Evolutionary conservation across 441 rosid species (phyloP), one percentile per base, ranked within the genome.

Genomic region (Kokia cookei): DNA sequence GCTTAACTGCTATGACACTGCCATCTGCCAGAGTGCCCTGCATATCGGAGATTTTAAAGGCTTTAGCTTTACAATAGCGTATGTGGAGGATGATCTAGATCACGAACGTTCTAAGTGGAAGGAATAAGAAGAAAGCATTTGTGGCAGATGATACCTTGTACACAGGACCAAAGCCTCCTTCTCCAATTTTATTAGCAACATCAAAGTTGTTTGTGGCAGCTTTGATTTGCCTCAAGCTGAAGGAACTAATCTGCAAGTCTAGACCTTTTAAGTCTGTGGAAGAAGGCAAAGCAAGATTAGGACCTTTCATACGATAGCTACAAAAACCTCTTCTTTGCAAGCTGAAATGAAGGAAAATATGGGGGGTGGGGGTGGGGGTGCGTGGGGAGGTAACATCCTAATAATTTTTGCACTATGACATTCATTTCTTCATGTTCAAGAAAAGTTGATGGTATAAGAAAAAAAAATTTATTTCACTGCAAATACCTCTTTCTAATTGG

Each of bases 11-110:
- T 54, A 92, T 78, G 14, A 63, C 68, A 0, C 87, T 81, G 15
- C 93, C 92, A 81, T 88, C 89, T 1, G 85, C 53, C 27, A 90
- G 47, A 69, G 75, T 75, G 53, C 95, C 95, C 93, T 90, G 54
- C 73, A 37, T 54, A 12, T 35, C 1, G 54, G 29, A 70, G 22
- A 7, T n/a, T 10, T 15, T 62, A n/a, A 11, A 1, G 12, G 14
- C 48, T n/a, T 32, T 63, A 42, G 22, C 6, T 35, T 62, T 32
- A 13, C 45, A 32, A 1, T 62, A 62, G n/a, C 12, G 15, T 65
- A 42, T 64, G 22, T 42, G 15, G 51, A 64, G 32, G 69, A 64
- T 19, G 9, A 64, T 1, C 29, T 10, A 5, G 14, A 2, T 19
- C 8, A 19, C 17, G 5, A 65, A 11, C 1, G 14, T 45, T 43